These are phyloP conservation scores for Dryas drummondii DNA, from an alignment of 306 rosid genomes.

Conservation along the genomic window DNA sequence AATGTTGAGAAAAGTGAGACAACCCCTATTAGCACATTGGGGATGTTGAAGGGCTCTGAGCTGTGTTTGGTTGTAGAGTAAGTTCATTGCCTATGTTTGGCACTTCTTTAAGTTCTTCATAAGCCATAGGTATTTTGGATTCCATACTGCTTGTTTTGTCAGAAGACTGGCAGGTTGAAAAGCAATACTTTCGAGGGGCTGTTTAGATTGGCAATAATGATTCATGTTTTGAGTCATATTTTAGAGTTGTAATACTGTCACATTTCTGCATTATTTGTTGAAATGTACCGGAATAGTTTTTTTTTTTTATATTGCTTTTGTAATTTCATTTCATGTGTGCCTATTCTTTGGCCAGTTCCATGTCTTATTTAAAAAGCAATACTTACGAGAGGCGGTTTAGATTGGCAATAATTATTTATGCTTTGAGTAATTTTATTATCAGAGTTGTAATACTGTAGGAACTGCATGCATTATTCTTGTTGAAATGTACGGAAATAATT, in stretches of 20 bases:
- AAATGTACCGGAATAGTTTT: not conserved
- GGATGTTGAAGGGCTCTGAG: not conserved
- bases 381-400: not conserved
- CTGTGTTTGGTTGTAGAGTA: not conserved
- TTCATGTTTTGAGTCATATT: not conserved
- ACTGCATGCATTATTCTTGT: not conserved
- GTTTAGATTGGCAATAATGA: not conserved
- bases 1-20: conserved; percentile 4
- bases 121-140: not conserved
- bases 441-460: not conserved
- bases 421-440: not conserved
- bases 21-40: not conserved
- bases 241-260: not conserved
- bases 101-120: not conserved
- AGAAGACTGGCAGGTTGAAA: no score
- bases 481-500: not conserved
- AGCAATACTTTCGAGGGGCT: not conserved
- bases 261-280: not conserved
- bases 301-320: no score
- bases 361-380: conserved; percentile 19
- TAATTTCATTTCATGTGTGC: conserved; percentile 1
- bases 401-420: not conserved
- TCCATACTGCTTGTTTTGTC: not conserved
- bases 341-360: conserved; percentile 67
- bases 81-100: not conserved